A percentile compares a stretch with the other conserved stretches of the same genome.
Evolutionary conservation across 495 filamentous ascomycete genomes (phyloP).

Genomic region (Hyaloscypha hepaticicola): DNA sequence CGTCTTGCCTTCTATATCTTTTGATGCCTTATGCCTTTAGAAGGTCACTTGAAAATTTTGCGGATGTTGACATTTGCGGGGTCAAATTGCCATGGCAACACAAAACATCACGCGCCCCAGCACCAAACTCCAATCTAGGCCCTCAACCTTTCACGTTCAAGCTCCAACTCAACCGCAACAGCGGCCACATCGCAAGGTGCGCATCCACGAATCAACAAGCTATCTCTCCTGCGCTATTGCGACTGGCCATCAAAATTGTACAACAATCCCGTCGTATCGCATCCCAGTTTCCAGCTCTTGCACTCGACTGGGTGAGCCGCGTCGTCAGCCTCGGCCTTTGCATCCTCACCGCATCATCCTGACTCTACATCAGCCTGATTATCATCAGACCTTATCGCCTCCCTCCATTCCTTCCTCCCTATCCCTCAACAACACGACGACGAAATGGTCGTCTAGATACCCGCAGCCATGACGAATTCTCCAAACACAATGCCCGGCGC

Average conservation of each 20-base stretch:
- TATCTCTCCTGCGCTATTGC: not conserved
- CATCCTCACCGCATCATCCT: not conserved
- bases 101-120: not conserved
- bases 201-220: not conserved
- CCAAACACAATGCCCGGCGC: constrained; percentile 26
- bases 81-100: not conserved
- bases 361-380: not conserved
- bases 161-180: not conserved
- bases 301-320: not conserved
- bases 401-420: not conserved
- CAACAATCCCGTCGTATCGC: not conserved
- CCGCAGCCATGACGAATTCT: constrained; percentile 19
- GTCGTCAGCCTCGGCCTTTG: not conserved
- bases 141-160: not conserved
- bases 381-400: not conserved
- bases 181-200: not conserved
- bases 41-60: not conserved
- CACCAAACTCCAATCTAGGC: not conserved
- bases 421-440: not conserved
- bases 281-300: not conserved
- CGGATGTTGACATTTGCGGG: not conserved
- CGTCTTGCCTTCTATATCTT: too few relatives aligned
- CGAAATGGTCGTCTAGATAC: not conserved
- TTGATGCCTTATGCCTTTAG: not conserved
- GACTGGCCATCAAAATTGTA: not conserved